Percentiles rank a stretch among this genome's conserved stretches.
Conservation (phyloP, 2,329 filamentous ascomycete genomes). For the Colletotrichum acutatum region DNA sequence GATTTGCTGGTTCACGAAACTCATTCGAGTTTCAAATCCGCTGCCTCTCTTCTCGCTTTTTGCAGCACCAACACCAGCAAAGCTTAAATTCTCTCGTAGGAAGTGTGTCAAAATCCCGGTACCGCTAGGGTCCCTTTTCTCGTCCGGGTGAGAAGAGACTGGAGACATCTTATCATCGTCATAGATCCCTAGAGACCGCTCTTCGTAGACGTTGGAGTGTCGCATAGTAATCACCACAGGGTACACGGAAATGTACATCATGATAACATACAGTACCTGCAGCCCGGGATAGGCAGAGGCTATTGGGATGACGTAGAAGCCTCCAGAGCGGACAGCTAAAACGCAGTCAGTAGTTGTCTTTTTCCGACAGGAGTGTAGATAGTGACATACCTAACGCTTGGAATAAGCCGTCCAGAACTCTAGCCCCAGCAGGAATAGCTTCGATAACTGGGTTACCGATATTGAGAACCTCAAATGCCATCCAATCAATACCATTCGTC, state of each 20-base stretch:
- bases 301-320: conserved; percentile 74
- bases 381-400: conserved; percentile 63
- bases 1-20: conserved; percentile 66
- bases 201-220: conserved; percentile 78
- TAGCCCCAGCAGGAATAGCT: conserved; percentile 60
- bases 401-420: conserved; percentile 73
- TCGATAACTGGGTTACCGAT: conserved; percentile 68
- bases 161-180: conserved; percentile 43
- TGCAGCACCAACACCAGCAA: conserved; percentile 56
- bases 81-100: conserved; percentile 40
- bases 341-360: background rate
- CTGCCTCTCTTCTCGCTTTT: conserved; percentile 27
- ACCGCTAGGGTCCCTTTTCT: conserved; percentile 40
- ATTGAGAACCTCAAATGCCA: conserved; percentile 73
- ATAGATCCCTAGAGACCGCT: conserved; percentile 72
- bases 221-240: conserved; percentile 73
- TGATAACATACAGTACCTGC: conserved; percentile 69
- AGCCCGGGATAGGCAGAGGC: conserved; percentile 66
- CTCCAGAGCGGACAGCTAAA: conserved; percentile 70
- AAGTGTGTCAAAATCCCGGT: conserved; percentile 41
- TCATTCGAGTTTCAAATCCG: conserved; percentile 50
- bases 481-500: conserved; percentile 73
- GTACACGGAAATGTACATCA: conserved; percentile 75
- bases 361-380: too few species aligned
- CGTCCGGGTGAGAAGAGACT: background rate